Evolutionary conservation across 768 basidiomycete genomes (phyloP), one percentile per base, ranked within the genome.

Genomic region (Jaapia argillacea): DNA sequence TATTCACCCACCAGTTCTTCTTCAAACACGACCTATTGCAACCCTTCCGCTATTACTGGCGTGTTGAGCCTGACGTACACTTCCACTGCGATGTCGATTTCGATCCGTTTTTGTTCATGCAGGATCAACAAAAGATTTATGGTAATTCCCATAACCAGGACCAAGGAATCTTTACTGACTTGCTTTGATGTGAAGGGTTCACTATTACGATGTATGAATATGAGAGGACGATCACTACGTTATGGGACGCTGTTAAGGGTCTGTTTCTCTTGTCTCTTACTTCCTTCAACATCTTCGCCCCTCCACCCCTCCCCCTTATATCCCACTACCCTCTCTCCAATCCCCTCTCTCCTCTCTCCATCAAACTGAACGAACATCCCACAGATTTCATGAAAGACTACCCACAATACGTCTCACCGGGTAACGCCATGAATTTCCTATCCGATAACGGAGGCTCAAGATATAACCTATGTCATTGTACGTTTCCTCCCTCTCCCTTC

Each of bases 21-120:
- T 88, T 76, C 70, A 61, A 68, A 35, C 85, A 88, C 53, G 72
- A 75, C 3, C 59, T 85, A 13, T 60, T 87, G 40, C 68, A 72
- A 45, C 63, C 75, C 37, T 85, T 79, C 58, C 70, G 79, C 43
- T 88, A 79, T 69, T 87, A 88, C 60, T 87, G 84, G 85, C 70
- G 85, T 12, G 74, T 88, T 36, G 83, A 86, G 77, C 84, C 85
- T 2, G 72, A 75, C 48, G 78, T 87, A 41, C 80, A 83, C 58
- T 82, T 79, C 65, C 81, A 75, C 63, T 87, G 85, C 59, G 77
- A 87, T 52, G 58, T 81, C 45, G 62, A 70, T 44, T 68, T 66
- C 27, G 77, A 79, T 54, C 86, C 86, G 0, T 87, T 89, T 70
- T 44, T 75, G 4, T 72, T 69, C 56, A 85, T 87, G 82, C 69